A percentile compares a stretch with the other conserved stretches of the same genome.
These are phyloP conservation scores for Thielaviopsis populi DNA, from an alignment of 2,329 filamentous ascomycete species.

Conservation along the genomic window DNA sequence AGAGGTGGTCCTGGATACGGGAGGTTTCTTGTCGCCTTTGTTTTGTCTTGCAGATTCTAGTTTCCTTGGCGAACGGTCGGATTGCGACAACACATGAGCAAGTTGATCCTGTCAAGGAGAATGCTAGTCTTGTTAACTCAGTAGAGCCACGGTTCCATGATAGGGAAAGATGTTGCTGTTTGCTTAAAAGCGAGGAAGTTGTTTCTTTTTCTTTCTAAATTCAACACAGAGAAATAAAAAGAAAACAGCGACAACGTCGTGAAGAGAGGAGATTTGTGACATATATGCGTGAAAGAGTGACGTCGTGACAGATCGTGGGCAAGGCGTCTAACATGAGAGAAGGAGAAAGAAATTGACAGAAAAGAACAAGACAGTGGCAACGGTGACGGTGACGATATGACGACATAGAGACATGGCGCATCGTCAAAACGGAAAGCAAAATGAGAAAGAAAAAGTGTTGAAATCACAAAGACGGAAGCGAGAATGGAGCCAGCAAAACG, in stretches of 20 bases:
- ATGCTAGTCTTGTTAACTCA: neutral
- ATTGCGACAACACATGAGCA: neutral
- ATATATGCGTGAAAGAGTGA: neutral
- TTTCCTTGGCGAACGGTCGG: neutral
- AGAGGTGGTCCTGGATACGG: neutral
- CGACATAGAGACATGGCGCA: neutral
- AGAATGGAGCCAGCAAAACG: neutral
- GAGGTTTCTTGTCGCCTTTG: neutral
- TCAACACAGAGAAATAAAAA: neutral
- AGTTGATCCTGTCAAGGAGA: neutral
- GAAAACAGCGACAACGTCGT: neutral
- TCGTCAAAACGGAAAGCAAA: constrained; percentile 5
- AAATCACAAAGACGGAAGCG: constrained; percentile 1
- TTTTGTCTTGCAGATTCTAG: neutral
- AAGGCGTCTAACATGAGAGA: constrained; percentile 14
- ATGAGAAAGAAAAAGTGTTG: neutral
- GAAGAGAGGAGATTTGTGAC: neutral
- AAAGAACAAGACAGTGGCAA: neutral
- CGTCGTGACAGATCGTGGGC: constrained; percentile 16
- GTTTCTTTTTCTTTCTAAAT: neutral
- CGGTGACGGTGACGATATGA: neutral
- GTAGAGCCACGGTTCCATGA: neutral
- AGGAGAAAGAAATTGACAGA: constrained; percentile 4
- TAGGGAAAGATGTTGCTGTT: neutral
- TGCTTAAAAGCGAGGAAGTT: neutral